A percentile compares a stretch with the other conserved stretches of the same genome.
These are phyloP conservation scores for Plasmopara muralis DNA, from an alignment of 352 stramenopile genomes.

Conservation along the genomic window DNA sequence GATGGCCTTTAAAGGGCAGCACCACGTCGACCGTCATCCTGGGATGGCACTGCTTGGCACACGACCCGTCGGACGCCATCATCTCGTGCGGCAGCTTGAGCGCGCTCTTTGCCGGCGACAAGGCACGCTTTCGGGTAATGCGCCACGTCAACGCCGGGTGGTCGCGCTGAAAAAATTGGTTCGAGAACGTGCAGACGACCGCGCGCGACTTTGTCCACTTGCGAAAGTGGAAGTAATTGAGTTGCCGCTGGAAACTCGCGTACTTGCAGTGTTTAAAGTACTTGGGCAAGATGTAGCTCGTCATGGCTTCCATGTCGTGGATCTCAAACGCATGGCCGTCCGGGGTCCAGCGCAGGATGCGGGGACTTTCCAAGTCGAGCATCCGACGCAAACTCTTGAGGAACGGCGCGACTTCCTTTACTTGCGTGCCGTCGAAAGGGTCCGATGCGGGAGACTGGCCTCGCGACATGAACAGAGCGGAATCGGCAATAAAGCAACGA, in stretches of 20 bases:
- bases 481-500: too few species aligned
- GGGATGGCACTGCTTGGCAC: constrained; percentile 14
- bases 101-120: constrained; percentile 14
- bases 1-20: constrained; percentile 8
- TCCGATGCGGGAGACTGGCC: not conserved
- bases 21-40: constrained; percentile 10
- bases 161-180: constrained; percentile 55
- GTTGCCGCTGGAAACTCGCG: constrained; percentile 89
- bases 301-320: constrained; percentile 65
- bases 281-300: constrained; percentile 78
- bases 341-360: constrained; percentile 45
- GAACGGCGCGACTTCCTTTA: constrained; percentile 65
- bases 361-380: constrained; percentile 39
- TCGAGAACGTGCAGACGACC: constrained; percentile 72
- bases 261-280: constrained; percentile 94
- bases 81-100: not conserved
- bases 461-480: not conserved
- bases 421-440: not conserved
- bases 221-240: constrained; percentile 93
- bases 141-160: constrained; percentile 45
- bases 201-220: constrained; percentile 85
- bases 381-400: constrained; percentile 59
- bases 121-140: constrained; percentile 59
- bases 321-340: constrained; percentile 64
- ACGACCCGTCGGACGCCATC: constrained; percentile 3